Conservation (phyloP, 371 early-diverging fungal species). For the Mortierella polycephala region DNA sequence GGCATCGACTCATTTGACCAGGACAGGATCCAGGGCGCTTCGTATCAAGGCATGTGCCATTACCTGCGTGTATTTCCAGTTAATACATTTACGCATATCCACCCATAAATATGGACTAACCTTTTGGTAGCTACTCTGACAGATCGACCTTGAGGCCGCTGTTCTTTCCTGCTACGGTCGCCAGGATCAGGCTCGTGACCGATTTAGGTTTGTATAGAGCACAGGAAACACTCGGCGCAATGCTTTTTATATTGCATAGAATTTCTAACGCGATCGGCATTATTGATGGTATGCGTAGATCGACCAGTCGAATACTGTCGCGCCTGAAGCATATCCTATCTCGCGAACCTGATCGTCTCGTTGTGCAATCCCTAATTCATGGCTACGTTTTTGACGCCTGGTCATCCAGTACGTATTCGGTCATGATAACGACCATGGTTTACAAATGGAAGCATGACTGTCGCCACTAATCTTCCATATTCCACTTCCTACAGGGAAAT, state of each 20-base stretch:
- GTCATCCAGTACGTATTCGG: conserved; percentile 25
- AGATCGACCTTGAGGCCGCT: conserved; percentile 50
- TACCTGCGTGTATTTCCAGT: too few relatives aligned
- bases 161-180: conserved; percentile 19
- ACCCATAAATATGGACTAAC: too few relatives aligned
- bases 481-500: conserved; percentile 17
- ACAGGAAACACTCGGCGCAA: not conserved
- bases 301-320: conserved; percentile 1
- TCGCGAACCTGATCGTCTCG: not conserved
- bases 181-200: not conserved
- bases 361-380: conserved; percentile 14
- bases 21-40: conserved; percentile 27
- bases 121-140: not conserved
- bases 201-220: conserved; percentile 4
- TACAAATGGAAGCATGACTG: not conserved
- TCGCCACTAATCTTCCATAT: not conserved
- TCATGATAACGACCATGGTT: not conserved
- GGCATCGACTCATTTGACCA: conserved; percentile 36
- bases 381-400: conserved; percentile 52
- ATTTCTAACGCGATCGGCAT: not conserved
- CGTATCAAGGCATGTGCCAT: conserved; percentile 29
- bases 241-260: too few relatives aligned
- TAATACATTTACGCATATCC: too few relatives aligned
- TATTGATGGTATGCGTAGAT: conserved; percentile 4
- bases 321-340: conserved; percentile 16